Conservation (phyloP, 1,284 basidiomycete species). For the Pisolithus thermaeus region DNA sequence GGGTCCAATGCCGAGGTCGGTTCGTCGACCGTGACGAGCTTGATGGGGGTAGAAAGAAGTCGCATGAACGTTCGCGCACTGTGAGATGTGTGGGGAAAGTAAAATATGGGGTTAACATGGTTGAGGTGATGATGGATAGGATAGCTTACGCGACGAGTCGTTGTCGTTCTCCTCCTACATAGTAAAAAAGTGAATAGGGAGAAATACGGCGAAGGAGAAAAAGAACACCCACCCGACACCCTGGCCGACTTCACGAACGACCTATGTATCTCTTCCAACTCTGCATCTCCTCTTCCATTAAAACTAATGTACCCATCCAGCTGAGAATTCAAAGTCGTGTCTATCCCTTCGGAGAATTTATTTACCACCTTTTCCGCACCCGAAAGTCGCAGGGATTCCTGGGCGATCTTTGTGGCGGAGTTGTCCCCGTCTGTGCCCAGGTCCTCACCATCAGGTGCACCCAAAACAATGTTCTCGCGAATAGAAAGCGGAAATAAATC, state of each 20-base stretch:
- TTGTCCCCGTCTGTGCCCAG: conserved; percentile 14
- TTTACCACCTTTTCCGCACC: conserved; percentile 32
- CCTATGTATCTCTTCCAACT: conserved; percentile 29
- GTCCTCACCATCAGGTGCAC: conserved; percentile 26
- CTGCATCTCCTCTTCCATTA: conserved; percentile 27
- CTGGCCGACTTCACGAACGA: conserved; percentile 30
- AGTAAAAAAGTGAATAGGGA: neutral
- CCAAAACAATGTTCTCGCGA: conserved; percentile 42
- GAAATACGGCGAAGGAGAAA: neutral
- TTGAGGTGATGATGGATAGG: neutral
- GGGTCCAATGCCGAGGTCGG: conserved; percentile 51
- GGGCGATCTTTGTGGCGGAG: conserved; percentile 19
- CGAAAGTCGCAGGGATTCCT: conserved; percentile 32
- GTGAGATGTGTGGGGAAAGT: too few species aligned
- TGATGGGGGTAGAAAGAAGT: conserved; percentile 36
- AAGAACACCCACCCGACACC: conserved; percentile 25
- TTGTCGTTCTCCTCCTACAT: conserved; percentile 37
- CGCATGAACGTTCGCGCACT: conserved; percentile 40
- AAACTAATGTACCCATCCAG: conserved; percentile 21
- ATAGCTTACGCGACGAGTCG: conserved; percentile 35
- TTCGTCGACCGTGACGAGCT: conserved; percentile 46
- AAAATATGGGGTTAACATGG: too few species aligned
- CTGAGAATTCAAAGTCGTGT: conserved; percentile 31
- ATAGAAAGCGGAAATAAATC: conserved; percentile 38
- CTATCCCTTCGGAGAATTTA: conserved; percentile 14